phyloP scores from a whole-genome alignment of 345 rosid species.

The Bruguiera gymnorhiza region DNA sequence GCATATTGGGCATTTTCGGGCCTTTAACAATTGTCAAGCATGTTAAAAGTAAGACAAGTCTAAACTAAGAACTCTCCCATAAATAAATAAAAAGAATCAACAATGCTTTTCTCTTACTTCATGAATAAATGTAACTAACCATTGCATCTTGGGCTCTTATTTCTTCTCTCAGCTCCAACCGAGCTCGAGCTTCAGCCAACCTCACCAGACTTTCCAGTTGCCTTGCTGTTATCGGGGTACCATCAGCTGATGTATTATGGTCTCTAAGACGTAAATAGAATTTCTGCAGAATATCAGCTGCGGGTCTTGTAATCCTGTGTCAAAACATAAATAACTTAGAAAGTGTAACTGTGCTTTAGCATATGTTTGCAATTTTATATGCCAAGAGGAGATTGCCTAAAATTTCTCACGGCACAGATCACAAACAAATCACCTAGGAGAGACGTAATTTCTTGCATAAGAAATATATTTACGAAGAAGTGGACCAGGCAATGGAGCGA shows the following conservation, averaged over 20 bases:
- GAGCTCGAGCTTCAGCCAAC: conserved; percentile 90
- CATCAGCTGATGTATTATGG: conserved; percentile 81
- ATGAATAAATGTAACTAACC: conserved; percentile 37
- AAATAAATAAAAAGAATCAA: no score
- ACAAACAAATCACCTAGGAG: conserved; percentile 65
- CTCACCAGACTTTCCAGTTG: conserved; percentile 94
- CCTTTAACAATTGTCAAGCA: no score
- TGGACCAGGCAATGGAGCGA: conserved; percentile 74
- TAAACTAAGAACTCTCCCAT: no score
- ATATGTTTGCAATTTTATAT: not conserved
- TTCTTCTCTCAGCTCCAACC: conserved; percentile 88
- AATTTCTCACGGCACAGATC: conserved; percentile 6
- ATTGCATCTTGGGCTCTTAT: conserved; percentile 83
- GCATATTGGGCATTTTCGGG: no score
- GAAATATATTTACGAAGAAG: conserved; percentile 90
- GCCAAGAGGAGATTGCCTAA: not conserved
- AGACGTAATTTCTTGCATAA: conserved; percentile 74
- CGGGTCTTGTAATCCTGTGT: conserved; percentile 80
- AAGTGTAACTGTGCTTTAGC: not conserved
- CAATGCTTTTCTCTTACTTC: not conserved
- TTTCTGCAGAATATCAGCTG: conserved; percentile 79
- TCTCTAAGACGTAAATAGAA: conserved; percentile 89
- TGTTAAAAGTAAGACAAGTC: no score
- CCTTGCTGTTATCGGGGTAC: conserved; percentile 95
- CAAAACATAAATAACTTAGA: conserved; percentile 6